phyloP scores from a whole-genome alignment of 1,284 basidiomycete genomes.

The Moesziomyces antarcticus region DNA sequence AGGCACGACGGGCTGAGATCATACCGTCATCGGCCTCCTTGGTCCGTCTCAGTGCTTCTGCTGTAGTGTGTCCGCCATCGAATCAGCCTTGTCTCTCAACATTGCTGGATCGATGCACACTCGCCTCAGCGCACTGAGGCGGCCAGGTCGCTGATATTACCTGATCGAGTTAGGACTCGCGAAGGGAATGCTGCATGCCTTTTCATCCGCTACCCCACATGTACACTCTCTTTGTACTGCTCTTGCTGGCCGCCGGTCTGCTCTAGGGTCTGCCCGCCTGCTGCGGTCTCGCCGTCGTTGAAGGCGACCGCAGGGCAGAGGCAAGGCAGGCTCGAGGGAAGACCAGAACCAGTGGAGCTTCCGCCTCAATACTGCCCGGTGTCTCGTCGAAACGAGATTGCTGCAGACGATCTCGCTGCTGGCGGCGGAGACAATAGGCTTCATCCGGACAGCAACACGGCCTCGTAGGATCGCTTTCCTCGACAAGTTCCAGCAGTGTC shows the following conservation, averaged over 20 bases:
- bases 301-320: too few relatives aligned
- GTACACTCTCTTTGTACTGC: constrained; percentile 15
- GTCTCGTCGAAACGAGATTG: background rate
- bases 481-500: background rate
- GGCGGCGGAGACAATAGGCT: background rate
- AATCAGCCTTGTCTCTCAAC: background rate
- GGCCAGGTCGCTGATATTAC: constrained; percentile 50
- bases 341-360: background rate
- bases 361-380: background rate
- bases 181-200: constrained; percentile 66
- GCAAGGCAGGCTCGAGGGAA: background rate
- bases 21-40: constrained; percentile 54
- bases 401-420: background rate
- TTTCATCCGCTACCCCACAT: constrained; percentile 8
- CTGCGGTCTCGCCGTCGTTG: too few relatives aligned
- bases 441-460: background rate
- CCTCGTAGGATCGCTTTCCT: background rate
- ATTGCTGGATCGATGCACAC: background rate
- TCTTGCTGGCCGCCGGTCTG: background rate
- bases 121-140: background rate
- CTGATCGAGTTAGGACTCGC: constrained; percentile 69
- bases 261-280: background rate
- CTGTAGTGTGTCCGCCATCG: background rate
- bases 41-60: constrained; percentile 3
- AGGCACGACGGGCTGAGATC: constrained; percentile 54